phyloP scores from a whole-genome alignment of 2,329 filamentous ascomycete species.

The Talaromyces sp. region DNA sequence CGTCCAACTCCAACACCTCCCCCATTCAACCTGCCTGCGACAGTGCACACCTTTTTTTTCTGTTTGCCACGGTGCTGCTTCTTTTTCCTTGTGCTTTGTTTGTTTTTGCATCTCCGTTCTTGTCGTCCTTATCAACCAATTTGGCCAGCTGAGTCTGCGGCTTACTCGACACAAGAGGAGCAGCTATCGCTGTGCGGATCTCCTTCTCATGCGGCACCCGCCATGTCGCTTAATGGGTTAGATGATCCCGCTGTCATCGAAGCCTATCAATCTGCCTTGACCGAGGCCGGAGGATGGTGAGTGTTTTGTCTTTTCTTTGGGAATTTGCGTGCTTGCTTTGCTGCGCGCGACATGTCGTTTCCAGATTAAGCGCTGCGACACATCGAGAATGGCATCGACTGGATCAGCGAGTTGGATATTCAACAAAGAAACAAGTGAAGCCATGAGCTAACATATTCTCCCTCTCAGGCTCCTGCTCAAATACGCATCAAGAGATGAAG shows the following conservation, averaged over 20 bases:
- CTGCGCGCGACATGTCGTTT: neutral
- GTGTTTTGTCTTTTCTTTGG: constrained; percentile 27
- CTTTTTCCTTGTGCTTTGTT: neutral
- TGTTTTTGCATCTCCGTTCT: neutral
- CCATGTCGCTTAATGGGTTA: constrained; percentile 94
- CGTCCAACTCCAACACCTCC: neutral
- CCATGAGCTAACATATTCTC: constrained; percentile 12
- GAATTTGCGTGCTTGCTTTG: neutral
- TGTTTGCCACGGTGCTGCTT: neutral
- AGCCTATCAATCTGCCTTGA: constrained; percentile 71
- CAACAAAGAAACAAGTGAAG: neutral
- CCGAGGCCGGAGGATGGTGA: constrained; percentile 92
- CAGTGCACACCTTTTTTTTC: neutral
- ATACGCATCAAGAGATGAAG: constrained; percentile 81
- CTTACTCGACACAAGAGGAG: neutral
- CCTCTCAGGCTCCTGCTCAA: constrained; percentile 80
- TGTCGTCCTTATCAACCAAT: neutral
- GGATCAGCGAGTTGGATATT: neutral
- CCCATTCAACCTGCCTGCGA: neutral
- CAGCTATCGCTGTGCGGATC: constrained; percentile 3
- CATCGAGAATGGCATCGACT: neutral
- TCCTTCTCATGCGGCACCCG: constrained; percentile 30
- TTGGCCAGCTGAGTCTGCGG: neutral
- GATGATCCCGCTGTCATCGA: constrained; percentile 75
- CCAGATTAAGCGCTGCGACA: neutral